These are phyloP conservation scores for Nakaseomyces sp. DNA, from an alignment of 1,139 yeast species.

Conservation along the genomic window DNA sequence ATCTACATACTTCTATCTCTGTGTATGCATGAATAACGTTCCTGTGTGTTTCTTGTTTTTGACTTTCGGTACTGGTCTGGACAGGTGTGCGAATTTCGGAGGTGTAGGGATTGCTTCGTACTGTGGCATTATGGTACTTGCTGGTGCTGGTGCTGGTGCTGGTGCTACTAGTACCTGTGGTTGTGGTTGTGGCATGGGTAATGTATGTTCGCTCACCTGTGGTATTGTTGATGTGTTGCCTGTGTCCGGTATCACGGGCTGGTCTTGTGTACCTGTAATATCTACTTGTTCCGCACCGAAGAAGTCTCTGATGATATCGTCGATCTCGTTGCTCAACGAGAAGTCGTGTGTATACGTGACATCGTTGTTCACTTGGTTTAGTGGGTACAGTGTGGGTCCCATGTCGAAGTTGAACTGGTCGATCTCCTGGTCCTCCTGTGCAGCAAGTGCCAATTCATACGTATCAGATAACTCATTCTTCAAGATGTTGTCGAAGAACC, in stretches of 20 bases:
- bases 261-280: background rate
- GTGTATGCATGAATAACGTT: constrained; percentile 1
- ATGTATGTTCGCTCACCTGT: too few species aligned
- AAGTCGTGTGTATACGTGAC: constrained; percentile 28
- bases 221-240: too few species aligned
- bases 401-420: constrained; percentile 4
- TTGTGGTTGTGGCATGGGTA: too few species aligned
- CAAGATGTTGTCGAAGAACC: constrained; percentile 24
- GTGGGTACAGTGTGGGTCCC: constrained; percentile 3
- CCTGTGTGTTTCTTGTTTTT: constrained; percentile 1
- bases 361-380: constrained; percentile 22
- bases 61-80: background rate
- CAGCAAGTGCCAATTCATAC: constrained; percentile 24
- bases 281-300: constrained; percentile 1
- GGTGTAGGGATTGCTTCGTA: background rate
- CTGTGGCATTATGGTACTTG: too few species aligned
- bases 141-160: too few species aligned
- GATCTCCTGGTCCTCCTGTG: constrained; percentile 20
- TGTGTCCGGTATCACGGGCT: background rate
- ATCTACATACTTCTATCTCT: background rate
- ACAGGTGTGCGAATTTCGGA: background rate
- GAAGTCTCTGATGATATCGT: constrained; percentile 29
- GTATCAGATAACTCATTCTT: constrained; percentile 19
- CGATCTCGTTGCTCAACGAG: constrained; percentile 31
- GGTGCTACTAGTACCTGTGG: too few species aligned